These are phyloP conservation scores for Fusarium sp. DNA, from an alignment of 2,329 filamentous ascomycete species.

Conservation along the genomic window DNA sequence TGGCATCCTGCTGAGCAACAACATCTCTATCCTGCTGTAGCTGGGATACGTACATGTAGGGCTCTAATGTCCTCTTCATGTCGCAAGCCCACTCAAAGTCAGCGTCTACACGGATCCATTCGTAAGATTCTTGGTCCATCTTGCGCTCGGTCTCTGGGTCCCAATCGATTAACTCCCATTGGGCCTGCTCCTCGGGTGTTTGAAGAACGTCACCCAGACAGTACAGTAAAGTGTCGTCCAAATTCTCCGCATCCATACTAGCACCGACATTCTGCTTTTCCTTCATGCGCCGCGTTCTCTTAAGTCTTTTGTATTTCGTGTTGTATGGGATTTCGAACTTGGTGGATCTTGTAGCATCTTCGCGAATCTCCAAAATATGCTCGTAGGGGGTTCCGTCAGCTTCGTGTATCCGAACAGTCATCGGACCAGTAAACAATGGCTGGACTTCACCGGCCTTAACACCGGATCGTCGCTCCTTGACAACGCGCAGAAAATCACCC, in stretches of 20 bases:
- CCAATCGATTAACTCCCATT: conserved; percentile 92
- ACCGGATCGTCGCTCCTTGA: conserved; percentile 80
- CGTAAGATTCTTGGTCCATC: conserved; percentile 97
- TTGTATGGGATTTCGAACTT: conserved; percentile 98
- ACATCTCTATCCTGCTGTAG: conserved; percentile 97
- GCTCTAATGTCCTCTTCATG: conserved; percentile 83
- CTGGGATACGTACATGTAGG: conserved; percentile 98
- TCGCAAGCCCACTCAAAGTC: conserved; percentile 98
- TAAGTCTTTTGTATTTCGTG: conserved; percentile 97
- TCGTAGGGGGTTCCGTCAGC: conserved; percentile 98
- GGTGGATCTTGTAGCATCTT: conserved; percentile 77
- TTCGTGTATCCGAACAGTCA: conserved; percentile 98
- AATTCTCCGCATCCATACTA: conserved; percentile 71
- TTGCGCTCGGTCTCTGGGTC: conserved; percentile 85
- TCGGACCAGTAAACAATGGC: conserved; percentile 90
- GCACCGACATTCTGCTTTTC: conserved; percentile 72
- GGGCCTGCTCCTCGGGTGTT: conserved; percentile 80
- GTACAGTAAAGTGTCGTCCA: conserved; percentile 88
- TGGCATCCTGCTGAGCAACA: conserved; percentile 83
- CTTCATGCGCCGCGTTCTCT: conserved; percentile 85
- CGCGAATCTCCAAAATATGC: conserved; percentile 95
- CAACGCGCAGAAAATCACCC: conserved; percentile 82
- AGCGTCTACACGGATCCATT: conserved; percentile 98
- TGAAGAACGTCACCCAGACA: conserved; percentile 93
- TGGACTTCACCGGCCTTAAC: conserved; percentile 78